phyloP scores from a whole-genome alignment of 768 basidiomycete species.

The Suillus tomentosus region DNA sequence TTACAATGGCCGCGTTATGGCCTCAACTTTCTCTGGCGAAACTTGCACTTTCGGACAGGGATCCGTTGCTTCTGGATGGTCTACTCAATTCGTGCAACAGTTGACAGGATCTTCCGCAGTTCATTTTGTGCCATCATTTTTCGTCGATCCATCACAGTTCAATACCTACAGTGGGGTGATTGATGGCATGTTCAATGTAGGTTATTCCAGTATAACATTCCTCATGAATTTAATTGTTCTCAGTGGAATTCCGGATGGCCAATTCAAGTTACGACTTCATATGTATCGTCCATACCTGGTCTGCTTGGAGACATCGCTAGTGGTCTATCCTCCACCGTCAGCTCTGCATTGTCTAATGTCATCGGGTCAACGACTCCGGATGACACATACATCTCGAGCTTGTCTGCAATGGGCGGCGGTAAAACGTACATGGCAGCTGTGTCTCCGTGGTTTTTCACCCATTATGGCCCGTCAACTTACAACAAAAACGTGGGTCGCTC shows the following conservation, averaged over 20 bases:
- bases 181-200: constrained; percentile 62
- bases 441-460: constrained; percentile 81
- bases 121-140: constrained; percentile 72
- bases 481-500: constrained; percentile 67
- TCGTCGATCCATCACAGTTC: constrained; percentile 54
- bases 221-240: constrained; percentile 14
- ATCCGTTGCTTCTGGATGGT: constrained; percentile 57
- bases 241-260: constrained; percentile 88
- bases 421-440: constrained; percentile 53
- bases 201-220: constrained; percentile 19
- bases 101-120: constrained; percentile 47
- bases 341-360: constrained; percentile 35
- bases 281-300: constrained; percentile 15
- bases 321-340: constrained; percentile 19
- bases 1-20: constrained; percentile 49
- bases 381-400: constrained; percentile 48
- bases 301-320: constrained; percentile 21
- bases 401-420: constrained; percentile 32
- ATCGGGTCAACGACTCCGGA: constrained; percentile 57
- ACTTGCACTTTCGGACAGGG: constrained; percentile 64
- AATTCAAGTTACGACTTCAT: constrained; percentile 47
- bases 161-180: constrained; percentile 49
- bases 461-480: constrained; percentile 64
- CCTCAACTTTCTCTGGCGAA: constrained; percentile 75
- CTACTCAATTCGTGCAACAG: constrained; percentile 49